These are phyloP conservation scores for Sporisorium graminicola DNA, from an alignment of 1,284 basidiomycete genomes.

Conservation along the genomic window DNA sequence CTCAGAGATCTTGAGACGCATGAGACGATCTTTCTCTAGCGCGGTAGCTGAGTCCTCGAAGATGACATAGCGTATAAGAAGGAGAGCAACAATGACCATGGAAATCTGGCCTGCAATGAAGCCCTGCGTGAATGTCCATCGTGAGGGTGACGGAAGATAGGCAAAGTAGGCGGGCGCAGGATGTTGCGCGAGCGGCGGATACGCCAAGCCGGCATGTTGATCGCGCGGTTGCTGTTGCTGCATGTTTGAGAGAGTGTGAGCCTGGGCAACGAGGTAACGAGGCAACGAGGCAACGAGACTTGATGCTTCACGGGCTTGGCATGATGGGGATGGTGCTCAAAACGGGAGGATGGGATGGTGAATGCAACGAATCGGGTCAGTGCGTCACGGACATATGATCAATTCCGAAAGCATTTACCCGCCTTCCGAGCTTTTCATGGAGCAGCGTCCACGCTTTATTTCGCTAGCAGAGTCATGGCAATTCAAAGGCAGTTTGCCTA, in stretches of 20 bases:
- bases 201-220: conserved; percentile 19
- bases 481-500: too few species aligned
- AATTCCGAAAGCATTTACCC: neutral
- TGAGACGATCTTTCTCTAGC: conserved; percentile 47
- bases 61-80: conserved; percentile 73
- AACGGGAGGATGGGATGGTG: neutral
- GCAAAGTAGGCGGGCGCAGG: conserved; percentile 30
- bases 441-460: too few species aligned
- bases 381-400: neutral
- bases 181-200: conserved; percentile 14
- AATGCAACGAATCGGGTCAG: too few species aligned
- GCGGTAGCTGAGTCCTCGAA: conserved; percentile 71
- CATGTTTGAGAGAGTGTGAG: conserved; percentile 11
- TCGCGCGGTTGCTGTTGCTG: conserved; percentile 6
- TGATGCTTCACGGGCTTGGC: neutral
- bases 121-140: conserved; percentile 73
- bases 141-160: conserved; percentile 24
- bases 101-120: conserved; percentile 73
- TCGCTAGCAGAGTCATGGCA: too few species aligned
- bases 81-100: conserved; percentile 62
- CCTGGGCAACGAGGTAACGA: neutral
- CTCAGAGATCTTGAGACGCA: conserved; percentile 50
- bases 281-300: too few species aligned
- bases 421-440: too few species aligned
- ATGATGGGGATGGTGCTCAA: neutral